Evolutionary conservation across 2,329 filamentous ascomycete species (phyloP).

Genomic region (Hirsutella rhossiliensis): DNA sequence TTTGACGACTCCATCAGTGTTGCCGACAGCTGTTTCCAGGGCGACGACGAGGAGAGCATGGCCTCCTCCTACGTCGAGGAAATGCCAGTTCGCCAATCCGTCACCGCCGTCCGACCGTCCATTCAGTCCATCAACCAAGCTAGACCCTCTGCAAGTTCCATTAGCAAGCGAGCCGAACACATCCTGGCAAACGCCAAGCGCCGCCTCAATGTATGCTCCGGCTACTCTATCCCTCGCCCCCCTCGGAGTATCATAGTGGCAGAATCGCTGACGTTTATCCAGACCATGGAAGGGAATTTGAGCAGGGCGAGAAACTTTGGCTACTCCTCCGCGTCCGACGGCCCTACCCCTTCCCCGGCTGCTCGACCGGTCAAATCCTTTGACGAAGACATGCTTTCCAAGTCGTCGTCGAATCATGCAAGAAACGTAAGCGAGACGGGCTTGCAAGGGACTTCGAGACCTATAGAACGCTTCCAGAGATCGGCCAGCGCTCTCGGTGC

Average conservation of each 20-base stretch:
- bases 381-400: constrained; percentile 8
- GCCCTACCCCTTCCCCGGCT: constrained; percentile 38
- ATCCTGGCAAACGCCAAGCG: constrained; percentile 90
- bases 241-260: too few relatives aligned
- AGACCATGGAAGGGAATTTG: constrained; percentile 93
- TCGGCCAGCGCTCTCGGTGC: constrained; percentile 53
- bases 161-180: constrained; percentile 75
- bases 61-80: constrained; percentile 44
- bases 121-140: constrained; percentile 29
- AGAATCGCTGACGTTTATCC: constrained; percentile 1
- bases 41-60: constrained; percentile 56
- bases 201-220: constrained; percentile 60
- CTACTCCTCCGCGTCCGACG: constrained; percentile 28
- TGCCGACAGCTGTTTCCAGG: constrained; percentile 53
- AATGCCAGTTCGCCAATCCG: constrained; percentile 15
- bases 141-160: constrained; percentile 56
- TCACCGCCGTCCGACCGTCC: constrained; percentile 4
- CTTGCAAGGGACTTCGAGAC: constrained; percentile 15
- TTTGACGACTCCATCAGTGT: constrained; percentile 51
- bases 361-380: constrained; percentile 14
- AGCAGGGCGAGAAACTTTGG: constrained; percentile 61
- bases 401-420: constrained; percentile 10
- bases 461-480: constrained; percentile 31
- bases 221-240: not conserved
- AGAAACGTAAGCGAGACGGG: constrained; percentile 21